These are phyloP conservation scores for Puccinia hordei DNA, from an alignment of 1,284 basidiomycete species.

Conservation along the genomic window DNA sequence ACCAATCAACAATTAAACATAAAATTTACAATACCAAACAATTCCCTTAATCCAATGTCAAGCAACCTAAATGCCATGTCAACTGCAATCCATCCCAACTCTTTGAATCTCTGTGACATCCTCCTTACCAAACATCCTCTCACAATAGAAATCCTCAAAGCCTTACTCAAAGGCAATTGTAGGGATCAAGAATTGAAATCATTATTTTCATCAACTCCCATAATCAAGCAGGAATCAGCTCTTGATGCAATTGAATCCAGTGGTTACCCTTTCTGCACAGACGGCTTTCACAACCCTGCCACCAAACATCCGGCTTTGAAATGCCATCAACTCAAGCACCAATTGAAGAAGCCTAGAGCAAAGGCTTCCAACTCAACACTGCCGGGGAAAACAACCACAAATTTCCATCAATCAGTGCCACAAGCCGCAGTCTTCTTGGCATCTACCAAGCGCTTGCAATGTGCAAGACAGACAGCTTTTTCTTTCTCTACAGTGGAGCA, in stretches of 20 bases:
- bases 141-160: too few relatives aligned
- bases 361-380: not conserved
- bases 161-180: not conserved
- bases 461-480: not conserved
- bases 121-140: too few relatives aligned
- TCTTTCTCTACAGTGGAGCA: conserved; percentile 9
- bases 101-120: not conserved
- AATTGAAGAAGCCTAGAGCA: not conserved
- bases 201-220: not conserved
- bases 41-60: too few relatives aligned
- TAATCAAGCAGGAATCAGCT: conserved; percentile 3
- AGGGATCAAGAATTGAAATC: not conserved
- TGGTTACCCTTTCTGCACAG: not conserved
- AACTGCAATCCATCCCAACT: too few relatives aligned
- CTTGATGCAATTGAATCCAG: not conserved
- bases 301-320: not conserved
- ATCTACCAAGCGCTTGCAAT: not conserved
- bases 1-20: too few relatives aligned
- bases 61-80: too few relatives aligned
- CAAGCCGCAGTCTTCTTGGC: not conserved
- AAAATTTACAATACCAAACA: too few relatives aligned
- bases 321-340: not conserved
- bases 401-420: not conserved
- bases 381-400: not conserved
- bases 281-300: not conserved